These are phyloP conservation scores for Tarenaya hassleriana DNA, from an alignment of 345 rosid species.

Conservation along the genomic window DNA sequence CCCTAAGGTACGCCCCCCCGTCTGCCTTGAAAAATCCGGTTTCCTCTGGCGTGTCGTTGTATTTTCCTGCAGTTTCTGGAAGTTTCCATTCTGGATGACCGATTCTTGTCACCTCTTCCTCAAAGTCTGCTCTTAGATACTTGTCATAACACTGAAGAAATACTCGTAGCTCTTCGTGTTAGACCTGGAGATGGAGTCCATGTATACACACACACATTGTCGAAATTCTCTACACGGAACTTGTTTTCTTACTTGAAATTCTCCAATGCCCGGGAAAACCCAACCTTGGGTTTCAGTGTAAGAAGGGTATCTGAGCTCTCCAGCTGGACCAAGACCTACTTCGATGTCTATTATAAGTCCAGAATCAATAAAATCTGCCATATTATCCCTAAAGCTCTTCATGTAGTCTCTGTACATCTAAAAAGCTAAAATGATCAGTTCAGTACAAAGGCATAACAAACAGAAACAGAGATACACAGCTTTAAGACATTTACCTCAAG, in stretches of 20 bases:
- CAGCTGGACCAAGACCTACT: slow-evolving; percentile 92
- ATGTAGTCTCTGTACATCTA: slow-evolving; percentile 76
- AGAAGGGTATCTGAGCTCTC: slow-evolving; percentile 90
- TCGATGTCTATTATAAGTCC: slow-evolving; percentile 68
- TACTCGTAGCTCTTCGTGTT: not conserved
- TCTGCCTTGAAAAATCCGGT: slow-evolving; percentile 53
- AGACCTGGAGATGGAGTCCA: not conserved
- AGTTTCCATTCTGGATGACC: slow-evolving; percentile 86
- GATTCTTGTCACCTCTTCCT: slow-evolving; percentile 43
- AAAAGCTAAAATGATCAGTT: too few species aligned
- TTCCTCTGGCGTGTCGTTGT: slow-evolving; percentile 53
- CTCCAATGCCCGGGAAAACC: slow-evolving; percentile 85
- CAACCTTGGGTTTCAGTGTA: slow-evolving; percentile 70
- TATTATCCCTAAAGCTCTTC: slow-evolving; percentile 73
- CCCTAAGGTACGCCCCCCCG: slow-evolving; percentile 57
- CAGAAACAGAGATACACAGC: not conserved
- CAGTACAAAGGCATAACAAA: slow-evolving; percentile 1
- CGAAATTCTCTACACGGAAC: too few species aligned
- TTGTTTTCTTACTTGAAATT: slow-evolving; percentile 53
- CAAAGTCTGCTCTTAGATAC: slow-evolving; percentile 61
- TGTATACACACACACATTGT: too few species aligned
- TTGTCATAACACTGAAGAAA: slow-evolving; percentile 65
- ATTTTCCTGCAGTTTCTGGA: slow-evolving; percentile 65
- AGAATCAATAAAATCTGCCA: slow-evolving; percentile 65
- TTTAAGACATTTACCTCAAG: slow-evolving; percentile 37